These are phyloP conservation scores for Cladophialophora carrionii DNA, from an alignment of 2,329 filamentous ascomycete genomes.

Conservation along the genomic window DNA sequence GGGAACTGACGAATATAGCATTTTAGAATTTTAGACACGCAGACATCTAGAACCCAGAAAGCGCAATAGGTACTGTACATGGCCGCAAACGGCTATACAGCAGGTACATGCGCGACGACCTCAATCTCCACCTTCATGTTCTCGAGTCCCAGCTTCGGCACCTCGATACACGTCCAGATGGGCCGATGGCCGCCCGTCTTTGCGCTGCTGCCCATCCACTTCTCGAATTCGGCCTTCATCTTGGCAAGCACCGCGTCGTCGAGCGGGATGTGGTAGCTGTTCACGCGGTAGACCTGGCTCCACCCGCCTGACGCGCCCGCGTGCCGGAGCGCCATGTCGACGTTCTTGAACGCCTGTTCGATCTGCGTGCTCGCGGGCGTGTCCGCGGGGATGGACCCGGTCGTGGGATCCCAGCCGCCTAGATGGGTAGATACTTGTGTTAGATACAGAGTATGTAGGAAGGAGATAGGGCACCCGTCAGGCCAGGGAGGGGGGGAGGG, in stretches of 20 bases:
- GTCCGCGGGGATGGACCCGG: background rate
- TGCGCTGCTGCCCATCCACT: conserved; percentile 52
- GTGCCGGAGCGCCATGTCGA: conserved; percentile 55
- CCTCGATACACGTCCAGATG: conserved; percentile 59
- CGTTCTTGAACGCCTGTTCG: conserved; percentile 60
- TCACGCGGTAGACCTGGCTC: conserved; percentile 58
- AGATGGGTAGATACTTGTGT: background rate
- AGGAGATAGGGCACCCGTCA: no score
- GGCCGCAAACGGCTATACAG: background rate
- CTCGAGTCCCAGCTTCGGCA: conserved; percentile 51
- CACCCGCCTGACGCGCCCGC: conserved; percentile 60
- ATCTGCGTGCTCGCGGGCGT: conserved; percentile 44
- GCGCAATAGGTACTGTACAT: no score
- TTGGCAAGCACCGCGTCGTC: conserved; percentile 49
- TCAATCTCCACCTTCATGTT: conserved; percentile 65
- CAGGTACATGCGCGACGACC: conserved; percentile 52
- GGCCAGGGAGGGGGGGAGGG: no score
- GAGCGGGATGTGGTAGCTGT: conserved; percentile 52
- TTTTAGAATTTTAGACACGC: no score
- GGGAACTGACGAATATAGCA: no score
- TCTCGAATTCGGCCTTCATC: conserved; percentile 51
- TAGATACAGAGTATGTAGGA: no score
- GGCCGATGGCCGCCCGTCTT: conserved; percentile 54
- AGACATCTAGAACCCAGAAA: no score
- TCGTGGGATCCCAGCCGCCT: conserved; percentile 15